Conservation (phyloP, 768 basidiomycete genomes). For the Glaciozyma antarctica region DNA sequence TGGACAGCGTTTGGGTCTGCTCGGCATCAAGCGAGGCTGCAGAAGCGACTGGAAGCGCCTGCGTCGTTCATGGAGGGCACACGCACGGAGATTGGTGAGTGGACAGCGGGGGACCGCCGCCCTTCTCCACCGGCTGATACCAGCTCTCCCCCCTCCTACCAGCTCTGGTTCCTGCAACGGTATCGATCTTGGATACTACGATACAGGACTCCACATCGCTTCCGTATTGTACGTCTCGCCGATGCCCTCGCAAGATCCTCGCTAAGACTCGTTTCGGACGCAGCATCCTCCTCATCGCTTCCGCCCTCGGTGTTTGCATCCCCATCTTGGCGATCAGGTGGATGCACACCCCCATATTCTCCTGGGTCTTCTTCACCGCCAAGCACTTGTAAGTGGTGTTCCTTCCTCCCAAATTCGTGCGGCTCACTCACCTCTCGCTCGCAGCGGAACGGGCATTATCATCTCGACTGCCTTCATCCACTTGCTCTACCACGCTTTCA, state of each 20-base stretch:
- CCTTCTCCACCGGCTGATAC: too few species aligned
- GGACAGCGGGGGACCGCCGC: too few species aligned
- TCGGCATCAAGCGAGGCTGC: background rate
- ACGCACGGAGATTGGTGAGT: constrained; percentile 28
- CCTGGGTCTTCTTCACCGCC: constrained; percentile 18
- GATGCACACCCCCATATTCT: constrained; percentile 4
- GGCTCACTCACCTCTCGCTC: too few species aligned
- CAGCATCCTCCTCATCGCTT: constrained; percentile 26
- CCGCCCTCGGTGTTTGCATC: constrained; percentile 24
- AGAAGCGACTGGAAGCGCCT: background rate
- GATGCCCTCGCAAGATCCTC: background rate
- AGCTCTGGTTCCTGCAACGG: background rate
- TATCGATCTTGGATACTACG: constrained; percentile 13
- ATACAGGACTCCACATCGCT: constrained; percentile 29
- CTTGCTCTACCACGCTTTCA: constrained; percentile 40
- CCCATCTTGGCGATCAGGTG: constrained; percentile 17
- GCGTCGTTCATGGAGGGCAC: constrained; percentile 27
- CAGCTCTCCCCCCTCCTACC: too few species aligned
- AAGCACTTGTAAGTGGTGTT: constrained; percentile 14
- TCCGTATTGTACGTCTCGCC: constrained; percentile 21
- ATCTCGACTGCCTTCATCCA: constrained; percentile 39
- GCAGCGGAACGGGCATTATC: constrained; percentile 37
- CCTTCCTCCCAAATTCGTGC: too few species aligned
- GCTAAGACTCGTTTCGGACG: background rate
- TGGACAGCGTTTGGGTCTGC: constrained; percentile 18